Evolutionary conservation across 192 early-diverging fungal species (phyloP).

Genomic region (Chytriomyces sp.): DNA sequence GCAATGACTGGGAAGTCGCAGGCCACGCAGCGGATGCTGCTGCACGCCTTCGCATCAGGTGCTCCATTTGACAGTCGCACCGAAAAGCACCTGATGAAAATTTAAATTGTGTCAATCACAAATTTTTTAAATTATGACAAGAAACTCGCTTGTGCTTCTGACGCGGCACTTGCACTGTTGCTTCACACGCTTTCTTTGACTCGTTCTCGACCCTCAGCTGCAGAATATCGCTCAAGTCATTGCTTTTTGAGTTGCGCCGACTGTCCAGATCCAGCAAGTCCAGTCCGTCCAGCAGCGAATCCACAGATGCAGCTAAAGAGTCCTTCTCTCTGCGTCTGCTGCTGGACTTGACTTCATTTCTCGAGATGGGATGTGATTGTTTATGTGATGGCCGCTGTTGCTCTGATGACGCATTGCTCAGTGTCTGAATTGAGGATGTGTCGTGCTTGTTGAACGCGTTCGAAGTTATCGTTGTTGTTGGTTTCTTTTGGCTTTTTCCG

Average conservation of each 20-base stretch:
- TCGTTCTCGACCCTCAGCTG: not conserved
- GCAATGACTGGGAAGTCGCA: slow-evolving; percentile 2
- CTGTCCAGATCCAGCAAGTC: too few species aligned
- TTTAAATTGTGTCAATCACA: not conserved
- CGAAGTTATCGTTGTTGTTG: not conserved
- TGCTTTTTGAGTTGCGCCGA: too few species aligned
- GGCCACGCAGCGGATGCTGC: slow-evolving; percentile 2
- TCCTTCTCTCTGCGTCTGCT: not conserved
- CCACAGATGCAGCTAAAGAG: not conserved
- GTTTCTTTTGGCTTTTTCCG: not conserved
- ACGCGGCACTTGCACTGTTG: not conserved
- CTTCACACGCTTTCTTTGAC: not conserved
- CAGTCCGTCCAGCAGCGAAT: not conserved
- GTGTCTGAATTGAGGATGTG: not conserved
- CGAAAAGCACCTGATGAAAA: not conserved
- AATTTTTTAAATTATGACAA: too few species aligned
- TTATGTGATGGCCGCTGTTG: not conserved
- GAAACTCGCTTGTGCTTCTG: not conserved
- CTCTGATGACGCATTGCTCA: not conserved
- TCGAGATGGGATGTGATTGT: not conserved
- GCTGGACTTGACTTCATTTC: not conserved
- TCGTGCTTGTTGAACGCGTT: not conserved
- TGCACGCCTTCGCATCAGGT: not conserved
- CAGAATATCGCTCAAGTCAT: too few species aligned
- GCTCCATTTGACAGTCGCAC: not conserved